Conservation (phyloP, 768 basidiomycete genomes). For the Kwoniella mangroviensis region DNA sequence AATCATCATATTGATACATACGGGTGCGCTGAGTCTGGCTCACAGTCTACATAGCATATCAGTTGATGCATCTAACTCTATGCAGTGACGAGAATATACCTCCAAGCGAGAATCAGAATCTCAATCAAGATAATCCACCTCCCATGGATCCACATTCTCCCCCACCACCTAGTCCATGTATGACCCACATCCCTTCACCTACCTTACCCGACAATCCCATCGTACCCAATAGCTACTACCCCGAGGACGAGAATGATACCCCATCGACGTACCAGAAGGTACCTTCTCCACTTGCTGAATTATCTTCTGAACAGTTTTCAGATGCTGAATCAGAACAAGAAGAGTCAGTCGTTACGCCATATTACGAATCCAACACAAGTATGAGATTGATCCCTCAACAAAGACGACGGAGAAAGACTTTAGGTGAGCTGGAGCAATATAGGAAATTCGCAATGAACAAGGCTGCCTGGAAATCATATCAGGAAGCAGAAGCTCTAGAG, state of each 20-base stretch:
- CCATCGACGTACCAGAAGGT: not conserved
- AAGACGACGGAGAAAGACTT: conserved; percentile 11
- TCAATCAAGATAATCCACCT: not conserved
- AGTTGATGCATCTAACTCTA: not conserved
- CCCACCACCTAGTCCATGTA: conserved; percentile 20
- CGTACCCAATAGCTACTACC: not conserved
- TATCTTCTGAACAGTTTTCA: not conserved
- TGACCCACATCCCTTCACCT: conserved; percentile 7
- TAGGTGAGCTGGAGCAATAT: conserved; percentile 19
- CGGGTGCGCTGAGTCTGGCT: not conserved
- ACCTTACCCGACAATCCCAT: conserved; percentile 3
- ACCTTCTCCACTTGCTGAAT: not conserved
- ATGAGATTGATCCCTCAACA: not conserved
- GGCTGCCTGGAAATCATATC: not conserved
- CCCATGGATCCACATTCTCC: conserved; percentile 21
- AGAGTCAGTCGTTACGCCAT: not conserved
- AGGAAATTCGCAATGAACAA: conserved; percentile 21
- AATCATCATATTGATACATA: not conserved
- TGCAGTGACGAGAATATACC: not conserved
- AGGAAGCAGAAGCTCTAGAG: conserved; percentile 1
- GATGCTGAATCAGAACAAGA: not conserved
- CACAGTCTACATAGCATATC: not conserved
- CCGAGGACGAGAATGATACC: not conserved
- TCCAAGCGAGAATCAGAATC: not conserved
- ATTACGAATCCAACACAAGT: not conserved